Base-by-base conservation (phyloP, 1,139 yeast genomes). In the Suhomyces bokatorum region DNA sequence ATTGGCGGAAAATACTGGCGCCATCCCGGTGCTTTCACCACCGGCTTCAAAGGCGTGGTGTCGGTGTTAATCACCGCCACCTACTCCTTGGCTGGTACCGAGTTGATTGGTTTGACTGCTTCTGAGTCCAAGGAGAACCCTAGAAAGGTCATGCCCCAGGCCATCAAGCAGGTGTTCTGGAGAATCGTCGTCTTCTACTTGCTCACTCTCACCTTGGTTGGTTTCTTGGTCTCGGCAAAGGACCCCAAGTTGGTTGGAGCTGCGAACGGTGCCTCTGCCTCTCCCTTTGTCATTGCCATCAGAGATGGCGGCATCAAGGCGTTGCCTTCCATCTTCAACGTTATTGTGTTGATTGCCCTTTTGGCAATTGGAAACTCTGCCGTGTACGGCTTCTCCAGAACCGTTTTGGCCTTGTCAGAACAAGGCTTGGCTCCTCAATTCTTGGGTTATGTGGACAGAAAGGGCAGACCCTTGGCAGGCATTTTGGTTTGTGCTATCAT, bases 11-110 rank as follows among this genome's bases (percentile, higher is more conserved):
- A 60, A 46, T 72, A 80, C 64, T 82, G 85, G 85, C 72, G 67
- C 46, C 56, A 72, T 35, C 84, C 85, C 2, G 87, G 87, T 45
- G 81, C 88, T 0, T 85, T 85, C 59, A 79, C 83, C 22, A 69
- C 79, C 47, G 85, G 83, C 0, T 78, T 79, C 55, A 80, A 80
- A 55, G 86, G 85, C 37, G 70, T 70, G 37, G 61, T 69, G 4
- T 60, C 70, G 8, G 76, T 71, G 17, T 63, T 72, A 39, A 62
- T 73, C 44, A 64, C 75, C 1, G 77, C 77, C 14, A 67, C 73
- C 2, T 73, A 71, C 56, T 69, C 75, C 7, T 62, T 73, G 48
- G 77, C 76, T 3, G 77, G 77, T 11, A 71, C 77, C 6, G 77
- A 72, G 52, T 64, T 72, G 47, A 67, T 72, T 39, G 75, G 75